Conservation (phyloP, 1,284 basidiomycete species). For the Fomitopsis palustris region DNA sequence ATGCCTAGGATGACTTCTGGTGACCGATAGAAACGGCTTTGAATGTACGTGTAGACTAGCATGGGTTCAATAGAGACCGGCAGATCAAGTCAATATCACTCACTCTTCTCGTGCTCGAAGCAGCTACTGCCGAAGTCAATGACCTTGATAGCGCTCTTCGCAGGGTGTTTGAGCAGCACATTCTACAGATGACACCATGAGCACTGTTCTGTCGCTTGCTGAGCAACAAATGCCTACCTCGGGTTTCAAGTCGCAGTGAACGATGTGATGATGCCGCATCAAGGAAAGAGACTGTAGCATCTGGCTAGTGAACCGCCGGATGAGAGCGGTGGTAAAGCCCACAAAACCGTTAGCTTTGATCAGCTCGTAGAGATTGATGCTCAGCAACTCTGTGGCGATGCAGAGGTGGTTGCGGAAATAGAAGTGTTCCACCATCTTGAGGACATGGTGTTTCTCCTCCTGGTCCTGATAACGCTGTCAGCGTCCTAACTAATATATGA, state of each 20-base stretch:
- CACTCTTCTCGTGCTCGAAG: constrained; percentile 98
- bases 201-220: not conserved
- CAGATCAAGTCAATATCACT: constrained; percentile 26
- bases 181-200: constrained; percentile 55
- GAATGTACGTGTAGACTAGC: constrained; percentile 95
- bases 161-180: constrained; percentile 90
- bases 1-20: constrained; percentile 91
- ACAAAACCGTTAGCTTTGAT: constrained; percentile 99
- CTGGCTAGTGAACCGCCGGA: constrained; percentile 95
- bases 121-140: constrained; percentile 99
- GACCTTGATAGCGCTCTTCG: constrained; percentile 96
- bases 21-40: constrained; percentile 96
- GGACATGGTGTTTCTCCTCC: constrained; percentile 95
- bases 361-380: constrained; percentile 98
- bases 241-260: constrained; percentile 99
- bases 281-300: constrained; percentile 89
- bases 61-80: constrained; percentile 13
- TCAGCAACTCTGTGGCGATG: constrained; percentile 97
- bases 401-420: constrained; percentile 98
- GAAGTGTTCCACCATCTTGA: constrained; percentile 99
- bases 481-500: not conserved
- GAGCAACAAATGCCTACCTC: constrained; percentile 59
- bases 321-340: constrained; percentile 93
- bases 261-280: constrained; percentile 95
- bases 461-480: constrained; percentile 60